These are phyloP conservation scores for Neurospora sp. DNA, from an alignment of 2,329 filamentous ascomycete species.

Conservation along the genomic window DNA sequence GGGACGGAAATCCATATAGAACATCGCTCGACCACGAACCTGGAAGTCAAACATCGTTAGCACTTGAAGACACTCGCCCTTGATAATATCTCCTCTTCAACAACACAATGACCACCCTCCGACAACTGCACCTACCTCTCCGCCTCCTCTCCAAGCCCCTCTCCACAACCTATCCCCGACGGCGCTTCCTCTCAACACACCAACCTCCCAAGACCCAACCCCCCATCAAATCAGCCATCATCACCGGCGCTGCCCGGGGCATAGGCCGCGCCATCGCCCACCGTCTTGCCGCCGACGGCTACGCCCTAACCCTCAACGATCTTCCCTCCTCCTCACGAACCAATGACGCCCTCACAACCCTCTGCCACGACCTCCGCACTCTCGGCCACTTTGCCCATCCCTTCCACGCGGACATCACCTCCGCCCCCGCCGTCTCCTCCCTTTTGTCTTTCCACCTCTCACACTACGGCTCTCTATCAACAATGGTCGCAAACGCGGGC, in stretches of 20 bases:
- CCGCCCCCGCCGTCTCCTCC: constrained; percentile 33
- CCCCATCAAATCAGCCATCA: constrained; percentile 4
- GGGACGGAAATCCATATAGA: not conserved
- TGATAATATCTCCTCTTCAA: not conserved
- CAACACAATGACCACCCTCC: not conserved
- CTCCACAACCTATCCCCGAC: not conserved
- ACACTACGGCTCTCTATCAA: constrained; percentile 37
- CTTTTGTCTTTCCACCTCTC: constrained; percentile 42
- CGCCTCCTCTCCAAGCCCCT: not conserved
- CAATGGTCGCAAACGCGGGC: constrained; percentile 25
- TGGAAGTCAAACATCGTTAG: not conserved
- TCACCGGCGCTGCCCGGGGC: constrained; percentile 21
- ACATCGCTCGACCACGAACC: not conserved
- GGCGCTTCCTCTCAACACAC: not conserved
- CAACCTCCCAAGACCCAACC: not conserved
- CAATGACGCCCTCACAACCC: constrained; percentile 36
- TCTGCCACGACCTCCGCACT: constrained; percentile 28
- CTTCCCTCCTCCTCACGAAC: constrained; percentile 28
- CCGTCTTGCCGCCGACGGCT: constrained; percentile 54
- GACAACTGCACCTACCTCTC: not conserved
- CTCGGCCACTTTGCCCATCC: constrained; percentile 42
- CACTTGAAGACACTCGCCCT: not conserved
- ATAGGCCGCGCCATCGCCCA: constrained; percentile 54
- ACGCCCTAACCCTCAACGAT: constrained; percentile 57
- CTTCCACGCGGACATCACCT: constrained; percentile 55